Evolutionary conservation across 2,329 filamentous ascomycete species (phyloP), one percentile per base, ranked within the genome.

Genomic region (Beauveria rudraprayagi): DNA sequence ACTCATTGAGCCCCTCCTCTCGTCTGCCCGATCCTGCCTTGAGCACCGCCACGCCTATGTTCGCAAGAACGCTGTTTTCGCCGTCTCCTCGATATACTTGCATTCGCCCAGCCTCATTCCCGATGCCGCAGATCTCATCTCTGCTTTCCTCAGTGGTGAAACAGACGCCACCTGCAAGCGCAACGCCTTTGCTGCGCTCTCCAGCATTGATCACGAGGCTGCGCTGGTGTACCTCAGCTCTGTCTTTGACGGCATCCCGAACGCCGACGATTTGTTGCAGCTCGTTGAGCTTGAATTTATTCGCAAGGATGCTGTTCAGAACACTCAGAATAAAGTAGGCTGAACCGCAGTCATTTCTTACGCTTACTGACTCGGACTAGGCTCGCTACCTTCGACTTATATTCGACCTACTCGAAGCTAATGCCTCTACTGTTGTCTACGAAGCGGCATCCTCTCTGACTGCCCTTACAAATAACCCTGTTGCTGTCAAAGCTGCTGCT

Each of bases 21-120:
- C 93, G 46, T 95, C 94, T 17, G 91, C 92, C 53, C 88, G 94
- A 69, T 87, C 87, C 63, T 99, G 94, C 74, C 86, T 99, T 64
- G 92, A 97, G 74, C 92, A 99, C 76, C 87, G 94, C 66, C 94
- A 99, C 74, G 93, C 91, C 62, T 99, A 99, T 72, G 94, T 99
- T 61, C 90, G 94, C 71, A 99, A 99, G 81, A 97, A 97, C 70
- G 93, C 94, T 54, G 94, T 97, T 26, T 97, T 94, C 75, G 94
- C 94, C 28, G 85, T 99, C 64, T 86, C 94, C 16, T 94, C 92
- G 59, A 97, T 99, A 72, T 93, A 87, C 80, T 86, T 89, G 71
- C 92, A 97, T 77, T 93, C 91, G 30, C 92, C 94, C 64, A 86
- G 88, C 63, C 83, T 99, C 58, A 97, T 99, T 70, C 94, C 94